Evolutionary conservation across 108 stramenopile species (phyloP).

Genomic region (Epipyxis sp.): DNA sequence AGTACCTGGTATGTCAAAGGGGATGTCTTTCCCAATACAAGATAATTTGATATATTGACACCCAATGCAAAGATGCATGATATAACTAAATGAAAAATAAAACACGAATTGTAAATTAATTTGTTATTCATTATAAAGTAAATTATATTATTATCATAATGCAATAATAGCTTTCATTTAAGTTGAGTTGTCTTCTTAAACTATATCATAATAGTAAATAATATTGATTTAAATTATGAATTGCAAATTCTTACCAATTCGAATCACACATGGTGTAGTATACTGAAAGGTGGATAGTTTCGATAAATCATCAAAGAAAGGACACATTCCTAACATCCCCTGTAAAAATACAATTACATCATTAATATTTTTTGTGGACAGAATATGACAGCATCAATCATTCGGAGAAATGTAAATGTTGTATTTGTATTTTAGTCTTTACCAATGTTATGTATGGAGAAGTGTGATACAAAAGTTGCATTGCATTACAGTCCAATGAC

Average conservation of each 20-base stretch:
- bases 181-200: no score
- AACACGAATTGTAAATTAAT: no score
- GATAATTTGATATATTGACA: slow-evolving; percentile 45
- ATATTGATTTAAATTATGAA: no score
- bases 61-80: slow-evolving; percentile 42
- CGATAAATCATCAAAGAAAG: slow-evolving; percentile 38
- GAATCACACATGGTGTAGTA: background rate
- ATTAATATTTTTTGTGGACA: no score
- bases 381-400: background rate
- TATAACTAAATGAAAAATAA: background rate
- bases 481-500: slow-evolving; percentile 24
- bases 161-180: no score
- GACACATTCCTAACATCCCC: slow-evolving; percentile 34
- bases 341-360: no score
- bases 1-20: slow-evolving; percentile 46
- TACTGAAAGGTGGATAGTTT: background rate
- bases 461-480: slow-evolving; percentile 45
- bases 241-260: slow-evolving; percentile 11
- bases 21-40: slow-evolving; percentile 42
- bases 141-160: no score
- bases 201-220: no score
- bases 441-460: slow-evolving; percentile 37
- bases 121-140: no score
- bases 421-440: background rate
- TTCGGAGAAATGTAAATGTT: background rate